Conservation (phyloP, 202 grass and related monocot genomes). For the Eragrostis tef region DNA sequence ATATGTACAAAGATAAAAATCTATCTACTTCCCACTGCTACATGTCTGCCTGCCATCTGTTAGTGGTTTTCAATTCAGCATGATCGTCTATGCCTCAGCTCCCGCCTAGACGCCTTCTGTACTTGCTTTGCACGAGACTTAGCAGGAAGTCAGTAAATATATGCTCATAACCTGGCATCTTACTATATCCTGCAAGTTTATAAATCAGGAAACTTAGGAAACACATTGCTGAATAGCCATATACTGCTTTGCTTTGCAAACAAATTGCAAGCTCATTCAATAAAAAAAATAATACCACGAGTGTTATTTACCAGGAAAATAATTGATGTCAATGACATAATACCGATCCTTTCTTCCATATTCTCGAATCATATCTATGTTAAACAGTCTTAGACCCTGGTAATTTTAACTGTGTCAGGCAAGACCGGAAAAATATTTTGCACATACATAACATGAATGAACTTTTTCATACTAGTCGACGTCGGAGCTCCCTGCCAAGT, state of each 20-base stretch:
- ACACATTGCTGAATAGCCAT: background rate
- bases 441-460: constrained; percentile 15
- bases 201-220: constrained; percentile 20
- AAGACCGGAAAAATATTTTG: background rate
- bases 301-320: constrained; percentile 60
- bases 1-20: constrained; percentile 42
- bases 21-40: constrained; percentile 45
- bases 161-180: constrained; percentile 74
- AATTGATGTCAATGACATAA: constrained; percentile 82
- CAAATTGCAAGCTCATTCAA: background rate
- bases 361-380: constrained; percentile 78
- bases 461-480: constrained; percentile 65
- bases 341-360: constrained; percentile 62
- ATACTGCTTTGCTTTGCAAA: background rate
- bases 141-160: constrained; percentile 70
- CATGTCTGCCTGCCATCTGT: constrained; percentile 30
- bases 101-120: constrained; percentile 42
- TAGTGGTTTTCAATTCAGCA: constrained; percentile 19
- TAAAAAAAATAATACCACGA: constrained; percentile 18
- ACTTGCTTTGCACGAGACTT: constrained; percentile 58
- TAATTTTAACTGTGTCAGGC: constrained; percentile 34
- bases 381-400: constrained; percentile 73
- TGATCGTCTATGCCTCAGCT: constrained; percentile 34
- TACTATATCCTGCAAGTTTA: constrained; percentile 60
- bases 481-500: constrained; percentile 80